A percentile compares a stretch with the other conserved stretches of the same genome.
Conservation (phyloP, 2,329 filamentous ascomycete species). For the Thelonectria olida region DNA sequence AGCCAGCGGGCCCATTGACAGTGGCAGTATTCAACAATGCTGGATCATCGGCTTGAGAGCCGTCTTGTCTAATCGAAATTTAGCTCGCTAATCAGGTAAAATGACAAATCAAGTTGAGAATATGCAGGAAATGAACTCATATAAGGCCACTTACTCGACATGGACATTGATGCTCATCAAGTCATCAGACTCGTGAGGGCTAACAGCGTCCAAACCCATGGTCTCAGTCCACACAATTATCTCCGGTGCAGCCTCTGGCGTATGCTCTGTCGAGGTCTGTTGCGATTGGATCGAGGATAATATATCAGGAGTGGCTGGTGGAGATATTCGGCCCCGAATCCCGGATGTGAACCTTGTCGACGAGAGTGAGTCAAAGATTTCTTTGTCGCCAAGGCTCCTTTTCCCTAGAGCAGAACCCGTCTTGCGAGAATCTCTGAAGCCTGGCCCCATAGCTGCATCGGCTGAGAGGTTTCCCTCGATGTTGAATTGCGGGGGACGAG, state of each 20-base stretch:
- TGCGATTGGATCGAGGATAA: conserved; percentile 42
- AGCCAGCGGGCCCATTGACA: conserved; percentile 45
- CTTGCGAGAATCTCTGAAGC: conserved; percentile 33
- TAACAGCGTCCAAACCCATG: conserved; percentile 44
- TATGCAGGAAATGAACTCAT: not conserved
- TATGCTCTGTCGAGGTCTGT: conserved; percentile 45
- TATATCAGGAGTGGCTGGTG: conserved; percentile 37
- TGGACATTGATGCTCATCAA: conserved; percentile 32
- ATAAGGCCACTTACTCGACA: conserved; percentile 40
- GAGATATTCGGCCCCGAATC: conserved; percentile 42
- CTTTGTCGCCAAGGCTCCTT: conserved; percentile 30
- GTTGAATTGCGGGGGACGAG: conserved; percentile 24
- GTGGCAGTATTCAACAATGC: conserved; percentile 23
- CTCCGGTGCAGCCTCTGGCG: conserved; percentile 50
- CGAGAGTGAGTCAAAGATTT: conserved; percentile 39
- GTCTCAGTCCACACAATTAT: conserved; percentile 57
- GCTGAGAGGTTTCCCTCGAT: conserved; percentile 19
- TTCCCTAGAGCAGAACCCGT: conserved; percentile 36
- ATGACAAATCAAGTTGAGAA: not conserved
- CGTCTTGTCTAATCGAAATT: conserved; percentile 32
- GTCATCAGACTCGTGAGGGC: conserved; percentile 34
- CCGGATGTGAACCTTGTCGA: conserved; percentile 32
- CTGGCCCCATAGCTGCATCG: conserved; percentile 38
- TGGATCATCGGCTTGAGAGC: conserved; percentile 27
- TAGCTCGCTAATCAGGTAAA: conserved; percentile 1